A percentile compares a stretch with the other conserved stretches of the same genome.
Conservation (phyloP, 2,329 filamentous ascomycete genomes). For the Hirsutella rhossiliensis region DNA sequence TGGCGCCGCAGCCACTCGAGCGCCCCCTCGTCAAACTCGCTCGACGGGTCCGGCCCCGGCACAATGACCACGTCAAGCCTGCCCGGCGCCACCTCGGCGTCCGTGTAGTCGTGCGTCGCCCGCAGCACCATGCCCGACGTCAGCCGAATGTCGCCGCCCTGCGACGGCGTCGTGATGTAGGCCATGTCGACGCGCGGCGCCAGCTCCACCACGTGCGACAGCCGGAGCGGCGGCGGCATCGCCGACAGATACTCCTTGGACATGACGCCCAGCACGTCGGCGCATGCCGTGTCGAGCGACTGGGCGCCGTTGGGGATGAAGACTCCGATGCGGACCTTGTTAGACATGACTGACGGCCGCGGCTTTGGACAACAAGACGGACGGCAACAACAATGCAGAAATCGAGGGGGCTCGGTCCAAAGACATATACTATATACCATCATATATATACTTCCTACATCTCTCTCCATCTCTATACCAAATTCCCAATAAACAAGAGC, state of each 20-base stretch:
- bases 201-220: slow-evolving; percentile 22
- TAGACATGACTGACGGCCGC: slow-evolving; percentile 3
- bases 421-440: no score
- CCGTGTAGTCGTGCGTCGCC: slow-evolving; percentile 30
- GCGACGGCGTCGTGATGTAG: slow-evolving; percentile 31
- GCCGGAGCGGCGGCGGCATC: slow-evolving; percentile 15
- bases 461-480: no score
- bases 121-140: slow-evolving; percentile 26
- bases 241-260: slow-evolving; percentile 29
- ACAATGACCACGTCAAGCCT: slow-evolving; percentile 37
- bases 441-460: no score
- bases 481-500: no score
- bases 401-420: no score
- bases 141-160: slow-evolving; percentile 23
- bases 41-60: slow-evolving; percentile 33
- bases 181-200: slow-evolving; percentile 30
- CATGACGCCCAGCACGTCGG: slow-evolving; percentile 36
- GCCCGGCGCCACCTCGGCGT: slow-evolving; percentile 35
- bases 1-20: slow-evolving; percentile 32
- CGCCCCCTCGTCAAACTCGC: slow-evolving; percentile 17
- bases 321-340: slow-evolving; percentile 32
- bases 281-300: slow-evolving; percentile 35
- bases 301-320: slow-evolving; percentile 35
- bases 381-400: neutral
- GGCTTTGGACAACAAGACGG: no score